Conservation (phyloP, 2,329 filamentous ascomycete species). For the Diaporthe velutina region DNA sequence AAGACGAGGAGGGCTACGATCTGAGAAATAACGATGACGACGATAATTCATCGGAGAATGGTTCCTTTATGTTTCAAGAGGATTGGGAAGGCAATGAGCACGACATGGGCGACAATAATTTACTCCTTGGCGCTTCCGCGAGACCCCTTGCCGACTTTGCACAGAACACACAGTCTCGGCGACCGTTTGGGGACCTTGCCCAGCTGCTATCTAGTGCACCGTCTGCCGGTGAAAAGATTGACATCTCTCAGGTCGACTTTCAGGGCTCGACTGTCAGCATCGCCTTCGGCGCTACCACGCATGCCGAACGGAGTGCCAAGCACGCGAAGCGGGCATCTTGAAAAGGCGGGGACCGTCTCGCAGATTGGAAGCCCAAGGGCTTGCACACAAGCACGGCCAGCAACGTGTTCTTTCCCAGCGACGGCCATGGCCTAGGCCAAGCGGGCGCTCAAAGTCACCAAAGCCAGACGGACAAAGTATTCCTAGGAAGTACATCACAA, state of each 20-base stretch:
- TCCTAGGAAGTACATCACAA: neutral
- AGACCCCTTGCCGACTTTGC: constrained; percentile 21
- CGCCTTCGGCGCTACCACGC: neutral
- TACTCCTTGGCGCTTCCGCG: constrained; percentile 14
- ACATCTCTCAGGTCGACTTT: constrained; percentile 16
- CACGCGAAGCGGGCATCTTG: neutral
- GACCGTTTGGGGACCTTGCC: neutral
- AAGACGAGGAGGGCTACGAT: constrained; percentile 25
- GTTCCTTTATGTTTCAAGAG: neutral
- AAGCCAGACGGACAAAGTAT: neutral
- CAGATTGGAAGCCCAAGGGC: neutral
- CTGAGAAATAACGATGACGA: neutral
- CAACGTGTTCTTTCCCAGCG: neutral
- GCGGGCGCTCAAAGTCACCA: neutral
- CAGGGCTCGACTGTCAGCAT: constrained; percentile 10
- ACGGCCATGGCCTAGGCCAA: neutral
- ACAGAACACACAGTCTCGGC: neutral
- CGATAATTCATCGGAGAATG: neutral
- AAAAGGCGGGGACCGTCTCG: neutral
- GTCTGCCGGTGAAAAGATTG: constrained; percentile 13
- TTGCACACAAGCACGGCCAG: too few relatives aligned
- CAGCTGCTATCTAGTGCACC: constrained; percentile 11
- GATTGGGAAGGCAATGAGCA: neutral
- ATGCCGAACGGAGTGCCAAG: neutral
- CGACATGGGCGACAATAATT: neutral